These are phyloP conservation scores for Xylaria sp. DNA, from an alignment of 2,329 filamentous ascomycete genomes.

Conservation along the genomic window DNA sequence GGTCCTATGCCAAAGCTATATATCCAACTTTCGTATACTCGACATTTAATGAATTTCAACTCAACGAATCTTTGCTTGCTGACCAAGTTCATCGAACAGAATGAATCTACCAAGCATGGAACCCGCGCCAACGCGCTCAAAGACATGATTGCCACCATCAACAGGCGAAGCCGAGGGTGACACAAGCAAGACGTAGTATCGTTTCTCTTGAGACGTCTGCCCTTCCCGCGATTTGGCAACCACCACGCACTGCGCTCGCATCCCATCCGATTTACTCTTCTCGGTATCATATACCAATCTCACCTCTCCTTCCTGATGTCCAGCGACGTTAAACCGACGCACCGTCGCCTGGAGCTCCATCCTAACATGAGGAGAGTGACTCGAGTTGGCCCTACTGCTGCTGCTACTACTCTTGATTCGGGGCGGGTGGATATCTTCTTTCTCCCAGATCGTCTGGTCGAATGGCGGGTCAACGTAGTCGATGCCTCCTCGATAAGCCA, in stretches of 20 bases:
- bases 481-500: constrained; percentile 34
- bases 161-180: not conserved
- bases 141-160: not conserved
- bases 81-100: not conserved
- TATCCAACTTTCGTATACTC: not conserved
- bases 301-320: not conserved
- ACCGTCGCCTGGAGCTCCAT: constrained; percentile 14
- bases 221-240: constrained; percentile 21
- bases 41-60: not conserved
- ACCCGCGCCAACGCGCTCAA: constrained; percentile 28
- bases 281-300: constrained; percentile 20
- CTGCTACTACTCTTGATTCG: not conserved
- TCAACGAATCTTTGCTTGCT: constrained; percentile 3
- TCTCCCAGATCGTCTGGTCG: constrained; percentile 29
- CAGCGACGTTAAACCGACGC: constrained; percentile 11
- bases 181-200: constrained; percentile 30
- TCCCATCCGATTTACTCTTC: not conserved
- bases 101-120: constrained; percentile 28
- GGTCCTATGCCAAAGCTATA: not conserved
- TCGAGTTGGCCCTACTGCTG: not conserved
- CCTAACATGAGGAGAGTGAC: not conserved
- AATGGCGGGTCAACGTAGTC: constrained; percentile 32
- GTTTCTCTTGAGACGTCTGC: constrained; percentile 1
- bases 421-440: constrained; percentile 21
- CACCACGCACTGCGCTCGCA: constrained; percentile 21